A percentile compares a stretch with the other conserved stretches of the same genome.
Conservation (phyloP, 1,284 basidiomycete genomes). For the Entoloma clypeatum region DNA sequence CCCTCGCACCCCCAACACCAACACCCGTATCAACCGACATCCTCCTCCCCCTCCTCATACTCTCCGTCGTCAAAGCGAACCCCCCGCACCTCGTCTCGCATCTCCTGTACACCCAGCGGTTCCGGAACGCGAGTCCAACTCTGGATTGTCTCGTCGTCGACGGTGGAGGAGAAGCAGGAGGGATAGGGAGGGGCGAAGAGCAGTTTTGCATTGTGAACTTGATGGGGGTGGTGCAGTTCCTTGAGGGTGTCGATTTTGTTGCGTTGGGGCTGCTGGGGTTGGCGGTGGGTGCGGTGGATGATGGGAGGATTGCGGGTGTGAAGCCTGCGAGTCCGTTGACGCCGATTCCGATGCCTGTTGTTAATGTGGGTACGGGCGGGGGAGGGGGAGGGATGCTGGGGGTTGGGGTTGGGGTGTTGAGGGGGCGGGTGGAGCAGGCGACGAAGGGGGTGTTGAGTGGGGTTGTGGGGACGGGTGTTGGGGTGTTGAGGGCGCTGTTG, state of each 20-base stretch:
- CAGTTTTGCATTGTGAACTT: slow-evolving; percentile 92
- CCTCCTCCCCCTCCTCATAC: slow-evolving; percentile 87
- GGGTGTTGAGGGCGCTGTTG: too few relatives aligned
- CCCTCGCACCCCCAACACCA: slow-evolving; percentile 22
- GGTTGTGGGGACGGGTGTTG: too few relatives aligned
- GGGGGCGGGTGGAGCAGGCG: too few relatives aligned
- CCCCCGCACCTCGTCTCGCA: slow-evolving; percentile 83
- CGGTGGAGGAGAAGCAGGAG: too few relatives aligned
- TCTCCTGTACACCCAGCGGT: slow-evolving; percentile 83
- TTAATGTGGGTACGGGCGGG: too few relatives aligned
- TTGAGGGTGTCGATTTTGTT: slow-evolving; percentile 86
- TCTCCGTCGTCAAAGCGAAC: slow-evolving; percentile 86
- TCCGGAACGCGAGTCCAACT: slow-evolving; percentile 68
- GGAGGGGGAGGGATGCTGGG: too few relatives aligned
- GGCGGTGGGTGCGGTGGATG: too few relatives aligned
- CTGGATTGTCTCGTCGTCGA: too few relatives aligned
- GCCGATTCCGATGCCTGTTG: slow-evolving; percentile 76
- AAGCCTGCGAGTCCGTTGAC: slow-evolving; percentile 67
- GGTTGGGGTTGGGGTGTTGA: too few relatives aligned
- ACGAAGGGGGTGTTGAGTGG: too few relatives aligned
- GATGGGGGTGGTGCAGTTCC: slow-evolving; percentile 90
- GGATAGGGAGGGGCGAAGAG: slow-evolving; percentile 84
- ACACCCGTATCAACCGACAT: slow-evolving; percentile 68
- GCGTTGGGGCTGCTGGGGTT: slow-evolving; percentile 80
- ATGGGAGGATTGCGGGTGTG: slow-evolving; percentile 42